Evolutionary conservation across 768 basidiomycete genomes (phyloP), one percentile per base, ranked within the genome.

Genomic region (Floccularia luteovirens): DNA sequence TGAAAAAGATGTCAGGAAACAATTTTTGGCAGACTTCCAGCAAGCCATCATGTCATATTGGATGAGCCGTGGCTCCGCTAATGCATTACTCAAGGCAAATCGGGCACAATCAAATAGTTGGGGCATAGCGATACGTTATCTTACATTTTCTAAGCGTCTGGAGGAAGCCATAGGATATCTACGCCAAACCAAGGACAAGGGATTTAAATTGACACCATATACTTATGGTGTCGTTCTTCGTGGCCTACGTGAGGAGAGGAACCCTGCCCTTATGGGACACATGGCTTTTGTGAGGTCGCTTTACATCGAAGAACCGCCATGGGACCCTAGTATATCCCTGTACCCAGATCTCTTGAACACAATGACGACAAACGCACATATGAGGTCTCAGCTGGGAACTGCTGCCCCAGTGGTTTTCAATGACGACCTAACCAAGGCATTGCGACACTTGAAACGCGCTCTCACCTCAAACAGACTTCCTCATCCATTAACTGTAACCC

Each of bases 161-260:
- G 53, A 62, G 0, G 60, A 61, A 14, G 77, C 77, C 2, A 24
- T 77, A n/a, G 36, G 47, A n/a, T 53, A 79, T 31, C 49, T 77
- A n/a, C 68, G 67, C 3, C 48, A 56, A 8, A 60, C 61, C 7
- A 46, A 45, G 2, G 39, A 57, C 6, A 54, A 53, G 1, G 43
- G 40, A 5, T 55, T 63, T 36, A 48, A 17, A 12, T 44, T 79
- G 28, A 46, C 65, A 4, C 46, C 48, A 1, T 58, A 53, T 38
- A 69, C 67, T 2, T 68, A 72, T 39, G 41, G 51, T 23, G 48
- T 62, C 23, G 59, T 69, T 39, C 46, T 62, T 17, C 51, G 45
- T 13, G 50, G 48, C 7, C 36, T 67, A 19, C 39, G 45, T 19
- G 28, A 36, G 7, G 43, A 50, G 2, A 48, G 43, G 6, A 31